A percentile compares a stretch with the other conserved stretches of the same genome.
Evolutionary conservation across 768 basidiomycete species (phyloP).

Genomic region (Serpula lacrymans): DNA sequence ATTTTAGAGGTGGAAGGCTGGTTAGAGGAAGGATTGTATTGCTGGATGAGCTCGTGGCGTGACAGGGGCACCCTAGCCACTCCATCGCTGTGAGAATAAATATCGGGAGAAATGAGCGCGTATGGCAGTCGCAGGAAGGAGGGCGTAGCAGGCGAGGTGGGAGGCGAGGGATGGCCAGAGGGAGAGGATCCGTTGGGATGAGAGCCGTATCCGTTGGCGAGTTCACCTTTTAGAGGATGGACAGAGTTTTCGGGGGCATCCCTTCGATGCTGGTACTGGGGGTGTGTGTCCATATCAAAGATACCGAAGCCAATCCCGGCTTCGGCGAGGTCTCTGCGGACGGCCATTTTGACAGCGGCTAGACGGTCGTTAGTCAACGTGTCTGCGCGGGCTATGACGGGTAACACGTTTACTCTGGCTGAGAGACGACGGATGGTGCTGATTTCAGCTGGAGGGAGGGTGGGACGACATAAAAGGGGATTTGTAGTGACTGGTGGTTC

Average conservation of each 20-base stretch:
- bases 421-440: conserved; percentile 76
- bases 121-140: conserved; percentile 72
- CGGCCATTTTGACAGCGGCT: conserved; percentile 72
- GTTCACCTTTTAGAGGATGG: conserved; percentile 46
- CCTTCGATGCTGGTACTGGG: conserved; percentile 41
- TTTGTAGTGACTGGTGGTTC: conserved; percentile 77
- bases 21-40: conserved; percentile 63
- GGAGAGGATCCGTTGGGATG: conserved; percentile 51
- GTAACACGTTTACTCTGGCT: conserved; percentile 81
- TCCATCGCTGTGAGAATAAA: conserved; percentile 82
- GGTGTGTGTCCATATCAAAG: conserved; percentile 70
- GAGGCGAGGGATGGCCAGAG: conserved; percentile 55
- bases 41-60: conserved; percentile 69
- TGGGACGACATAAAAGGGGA: conserved; percentile 62
- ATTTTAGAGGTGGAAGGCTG: conserved; percentile 43
- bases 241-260: conserved; percentile 43
- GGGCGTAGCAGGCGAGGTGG: conserved; percentile 61
- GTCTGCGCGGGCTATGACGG: conserved; percentile 81
- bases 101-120: conserved; percentile 79
- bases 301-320: conserved; percentile 88
- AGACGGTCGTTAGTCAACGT: conserved; percentile 79
- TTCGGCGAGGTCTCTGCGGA: conserved; percentile 77
- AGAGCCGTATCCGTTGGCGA: conserved; percentile 47
- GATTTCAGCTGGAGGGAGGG: conserved; percentile 69
- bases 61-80: conserved; percentile 54